Evolutionary conservation across 352 stramenopile species (phyloP).

Genomic region (Phytophthora pinifolia): DNA sequence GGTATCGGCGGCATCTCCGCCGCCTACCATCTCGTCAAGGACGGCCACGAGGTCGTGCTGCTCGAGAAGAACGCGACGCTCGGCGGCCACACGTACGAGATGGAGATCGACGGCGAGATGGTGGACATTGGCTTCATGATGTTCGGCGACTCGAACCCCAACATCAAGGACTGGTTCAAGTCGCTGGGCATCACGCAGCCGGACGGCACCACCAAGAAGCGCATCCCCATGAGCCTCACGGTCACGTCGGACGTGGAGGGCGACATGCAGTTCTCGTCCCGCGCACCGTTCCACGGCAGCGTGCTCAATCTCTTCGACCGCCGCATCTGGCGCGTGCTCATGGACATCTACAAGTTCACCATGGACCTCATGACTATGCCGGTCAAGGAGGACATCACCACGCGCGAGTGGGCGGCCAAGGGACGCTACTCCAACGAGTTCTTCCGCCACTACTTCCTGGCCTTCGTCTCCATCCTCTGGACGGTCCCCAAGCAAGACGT

Average conservation of each 20-base stretch:
- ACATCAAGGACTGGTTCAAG: slow-evolving; percentile 91
- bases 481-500: slow-evolving; percentile 85
- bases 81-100: slow-evolving; percentile 84
- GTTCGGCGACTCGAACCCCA: slow-evolving; percentile 89
- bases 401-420: slow-evolving; percentile 69
- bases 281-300: slow-evolving; percentile 65
- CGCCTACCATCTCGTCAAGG: slow-evolving; percentile 82
- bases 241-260: slow-evolving; percentile 80
- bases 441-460: slow-evolving; percentile 88
- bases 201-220: slow-evolving; percentile 85
- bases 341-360: slow-evolving; percentile 88
- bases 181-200: slow-evolving; percentile 81
- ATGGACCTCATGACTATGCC: slow-evolving; percentile 87
- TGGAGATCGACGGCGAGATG: slow-evolving; percentile 85
- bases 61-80: slow-evolving; percentile 83
- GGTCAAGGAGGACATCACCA: slow-evolving; percentile 73
- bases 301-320: slow-evolving; percentile 69
- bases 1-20: slow-evolving; percentile 84
- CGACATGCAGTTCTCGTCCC: slow-evolving; percentile 87
- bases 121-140: slow-evolving; percentile 91
- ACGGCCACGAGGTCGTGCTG: slow-evolving; percentile 81
- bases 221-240: slow-evolving; percentile 87
- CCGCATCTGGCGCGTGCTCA: slow-evolving; percentile 82
- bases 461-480: slow-evolving; percentile 87
- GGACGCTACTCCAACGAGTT: slow-evolving; percentile 82